phyloP scores from a whole-genome alignment of 2,329 filamentous ascomycete genomes.

The Colletotrichum sp. region DNA sequence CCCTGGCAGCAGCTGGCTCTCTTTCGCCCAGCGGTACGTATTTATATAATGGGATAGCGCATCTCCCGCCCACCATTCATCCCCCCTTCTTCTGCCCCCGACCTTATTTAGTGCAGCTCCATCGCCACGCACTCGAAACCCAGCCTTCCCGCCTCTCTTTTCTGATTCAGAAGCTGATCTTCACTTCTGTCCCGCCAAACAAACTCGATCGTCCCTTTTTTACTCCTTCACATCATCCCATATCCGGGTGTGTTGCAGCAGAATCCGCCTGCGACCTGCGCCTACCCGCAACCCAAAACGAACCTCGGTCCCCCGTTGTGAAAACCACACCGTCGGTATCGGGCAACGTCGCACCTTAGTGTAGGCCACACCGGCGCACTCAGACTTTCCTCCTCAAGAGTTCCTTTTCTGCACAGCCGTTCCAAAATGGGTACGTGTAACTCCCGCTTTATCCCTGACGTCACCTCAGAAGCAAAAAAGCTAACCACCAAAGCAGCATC shows the following conservation, averaged over 20 bases:
- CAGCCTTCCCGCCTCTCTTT: neutral
- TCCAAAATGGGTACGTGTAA: conserved; percentile 21
- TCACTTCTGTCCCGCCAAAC: neutral
- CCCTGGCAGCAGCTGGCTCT: neutral
- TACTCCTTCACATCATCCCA: neutral
- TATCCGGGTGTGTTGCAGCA: neutral
- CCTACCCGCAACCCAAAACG: neutral
- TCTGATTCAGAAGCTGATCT: neutral
- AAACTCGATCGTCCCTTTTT: neutral
- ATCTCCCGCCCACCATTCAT: neutral
- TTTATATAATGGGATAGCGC: conserved; percentile 7
- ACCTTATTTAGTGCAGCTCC: conserved; percentile 1
- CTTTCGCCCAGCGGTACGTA: neutral
- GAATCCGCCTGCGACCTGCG: neutral
- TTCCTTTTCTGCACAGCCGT: neutral
- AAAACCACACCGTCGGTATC: neutral
- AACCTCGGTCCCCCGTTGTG: neutral
- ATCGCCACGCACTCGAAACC: neutral
- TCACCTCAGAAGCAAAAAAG: neutral
- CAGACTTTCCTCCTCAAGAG: neutral
- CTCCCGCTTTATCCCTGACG: neutral
- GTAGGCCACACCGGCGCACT: conserved; percentile 13
- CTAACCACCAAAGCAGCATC: neutral
- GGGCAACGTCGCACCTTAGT: neutral
- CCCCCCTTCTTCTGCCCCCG: neutral